A percentile compares a stretch with the other conserved stretches of the same genome.
phyloP scores from a whole-genome alignment of 1,284 basidiomycete genomes.

The Ceratobasidium sp. region DNA sequence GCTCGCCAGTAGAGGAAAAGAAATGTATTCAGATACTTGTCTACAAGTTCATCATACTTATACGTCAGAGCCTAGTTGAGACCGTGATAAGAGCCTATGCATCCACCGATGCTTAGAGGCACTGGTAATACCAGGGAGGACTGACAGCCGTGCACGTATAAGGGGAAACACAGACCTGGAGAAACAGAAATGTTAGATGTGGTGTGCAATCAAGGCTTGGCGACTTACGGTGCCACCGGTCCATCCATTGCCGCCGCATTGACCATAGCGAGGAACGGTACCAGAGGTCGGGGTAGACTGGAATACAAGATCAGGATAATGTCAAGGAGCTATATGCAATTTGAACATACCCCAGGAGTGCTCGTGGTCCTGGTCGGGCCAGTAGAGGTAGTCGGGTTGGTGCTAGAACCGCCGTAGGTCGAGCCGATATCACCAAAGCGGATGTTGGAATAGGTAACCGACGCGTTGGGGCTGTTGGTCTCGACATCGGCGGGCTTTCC shows the following conservation, averaged over 20 bases:
- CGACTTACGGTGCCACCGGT: slow-evolving; percentile 18
- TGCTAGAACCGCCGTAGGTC: slow-evolving; percentile 59
- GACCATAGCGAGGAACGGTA: slow-evolving; percentile 22
- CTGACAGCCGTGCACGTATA: slow-evolving; percentile 15
- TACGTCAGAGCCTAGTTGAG: neutral
- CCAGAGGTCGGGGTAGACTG: neutral
- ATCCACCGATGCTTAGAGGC: slow-evolving; percentile 11
- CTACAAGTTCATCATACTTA: neutral
- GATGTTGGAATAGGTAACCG: slow-evolving; percentile 55
- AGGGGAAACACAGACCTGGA: slow-evolving; percentile 8
- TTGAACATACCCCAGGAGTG: neutral
- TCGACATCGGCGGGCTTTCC: slow-evolving; percentile 65
- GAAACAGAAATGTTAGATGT: neutral
- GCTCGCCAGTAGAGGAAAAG: neutral
- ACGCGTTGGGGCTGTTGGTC: slow-evolving; percentile 49
- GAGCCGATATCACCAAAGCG: slow-evolving; percentile 47
- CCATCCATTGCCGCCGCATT: slow-evolving; percentile 21
- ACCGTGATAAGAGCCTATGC: neutral
- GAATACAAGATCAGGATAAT: neutral
- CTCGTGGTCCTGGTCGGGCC: neutral
- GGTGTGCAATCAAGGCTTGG: neutral
- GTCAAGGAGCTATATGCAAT: neutral
- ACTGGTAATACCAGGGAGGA: slow-evolving; percentile 26
- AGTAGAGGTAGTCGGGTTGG: no score
- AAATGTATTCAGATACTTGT: neutral